Evolutionary conservation across 2,329 filamentous ascomycete genomes (phyloP).

Genomic region (Penicillium sp.): DNA sequence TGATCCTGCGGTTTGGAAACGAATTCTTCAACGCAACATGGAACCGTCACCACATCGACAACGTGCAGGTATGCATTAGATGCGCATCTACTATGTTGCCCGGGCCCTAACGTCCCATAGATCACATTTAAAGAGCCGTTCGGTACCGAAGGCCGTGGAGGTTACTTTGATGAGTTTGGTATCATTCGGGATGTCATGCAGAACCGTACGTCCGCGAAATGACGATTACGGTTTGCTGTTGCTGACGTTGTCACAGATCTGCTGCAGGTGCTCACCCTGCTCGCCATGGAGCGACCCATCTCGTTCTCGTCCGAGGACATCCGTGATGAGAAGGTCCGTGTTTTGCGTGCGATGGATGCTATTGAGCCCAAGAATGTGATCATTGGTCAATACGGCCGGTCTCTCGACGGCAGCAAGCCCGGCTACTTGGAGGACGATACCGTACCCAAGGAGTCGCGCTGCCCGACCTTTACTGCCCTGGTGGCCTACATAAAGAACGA

Average conservation of each 20-base stretch:
- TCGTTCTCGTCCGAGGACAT: constrained; percentile 98
- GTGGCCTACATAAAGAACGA: constrained; percentile 99
- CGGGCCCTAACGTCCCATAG: constrained; percentile 29
- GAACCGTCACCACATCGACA: constrained; percentile 99
- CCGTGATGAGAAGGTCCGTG: constrained; percentile 94
- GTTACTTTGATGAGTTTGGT: constrained; percentile 99
- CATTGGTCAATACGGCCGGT: constrained; percentile 96
- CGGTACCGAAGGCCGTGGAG: constrained; percentile 92
- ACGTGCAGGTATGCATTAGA: constrained; percentile 61
- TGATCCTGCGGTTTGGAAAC: constrained; percentile 96
- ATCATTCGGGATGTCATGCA: constrained; percentile 99
- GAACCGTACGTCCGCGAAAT: constrained; percentile 58
- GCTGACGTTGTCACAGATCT: constrained; percentile 52
- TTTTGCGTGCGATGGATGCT: constrained; percentile 83
- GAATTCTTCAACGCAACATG: constrained; percentile 97
- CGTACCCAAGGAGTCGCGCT: constrained; percentile 92
- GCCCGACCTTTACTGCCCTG: constrained; percentile 95
- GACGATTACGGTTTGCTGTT: constrained; percentile 4
- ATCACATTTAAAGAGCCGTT: constrained; percentile 99
- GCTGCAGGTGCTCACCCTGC: constrained; percentile 87
- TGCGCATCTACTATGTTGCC: neutral
- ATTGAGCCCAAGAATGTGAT: constrained; percentile 99
- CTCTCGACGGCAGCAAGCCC: constrained; percentile 90
- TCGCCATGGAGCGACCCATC: constrained; percentile 97
- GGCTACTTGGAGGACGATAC: constrained; percentile 98